Conservation (phyloP, 2,329 filamentous ascomycete species). For the Aspergillus sp. region DNA sequence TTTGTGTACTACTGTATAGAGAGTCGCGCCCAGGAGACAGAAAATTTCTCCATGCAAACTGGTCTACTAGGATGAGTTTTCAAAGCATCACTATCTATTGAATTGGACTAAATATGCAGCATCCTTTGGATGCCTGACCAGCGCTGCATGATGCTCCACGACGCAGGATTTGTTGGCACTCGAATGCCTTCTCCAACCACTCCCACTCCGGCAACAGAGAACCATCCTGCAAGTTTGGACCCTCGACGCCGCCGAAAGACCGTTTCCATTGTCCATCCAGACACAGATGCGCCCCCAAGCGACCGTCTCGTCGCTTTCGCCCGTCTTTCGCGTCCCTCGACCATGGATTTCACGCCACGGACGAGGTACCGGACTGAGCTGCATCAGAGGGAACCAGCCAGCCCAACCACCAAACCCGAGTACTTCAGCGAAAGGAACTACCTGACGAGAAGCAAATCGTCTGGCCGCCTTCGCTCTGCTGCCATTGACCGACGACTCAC, state of each 20-base stretch:
- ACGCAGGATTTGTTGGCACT: constrained; percentile 24
- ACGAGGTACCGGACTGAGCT: neutral
- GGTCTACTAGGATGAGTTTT: constrained; percentile 1
- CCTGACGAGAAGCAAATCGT: constrained; percentile 11
- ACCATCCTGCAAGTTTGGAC: constrained; percentile 5
- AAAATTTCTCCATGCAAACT: constrained; percentile 13
- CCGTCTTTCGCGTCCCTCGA: constrained; percentile 19
- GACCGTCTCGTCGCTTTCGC: constrained; percentile 4
- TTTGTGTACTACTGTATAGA: constrained; percentile 12
- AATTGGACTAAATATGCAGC: constrained; percentile 20
- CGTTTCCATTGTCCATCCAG: constrained; percentile 24
- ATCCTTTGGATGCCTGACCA: constrained; percentile 28
- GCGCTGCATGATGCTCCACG: constrained; percentile 25
- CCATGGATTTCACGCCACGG: constrained; percentile 14
- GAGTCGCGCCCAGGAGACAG: constrained; percentile 20
- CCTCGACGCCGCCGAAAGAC: constrained; percentile 26
- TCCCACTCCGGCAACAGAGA: constrained; percentile 14
- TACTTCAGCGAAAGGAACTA: constrained; percentile 4
- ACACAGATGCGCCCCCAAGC: constrained; percentile 21
- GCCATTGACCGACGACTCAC: constrained; percentile 17
- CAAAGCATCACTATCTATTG: constrained; percentile 8
- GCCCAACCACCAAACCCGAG: constrained; percentile 10
- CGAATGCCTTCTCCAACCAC: constrained; percentile 13
- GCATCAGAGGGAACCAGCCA: constrained; percentile 3
- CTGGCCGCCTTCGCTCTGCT: constrained; percentile 9